Conservation (phyloP, 2,329 filamentous ascomycete species). For the Geosmithia morbida region DNA sequence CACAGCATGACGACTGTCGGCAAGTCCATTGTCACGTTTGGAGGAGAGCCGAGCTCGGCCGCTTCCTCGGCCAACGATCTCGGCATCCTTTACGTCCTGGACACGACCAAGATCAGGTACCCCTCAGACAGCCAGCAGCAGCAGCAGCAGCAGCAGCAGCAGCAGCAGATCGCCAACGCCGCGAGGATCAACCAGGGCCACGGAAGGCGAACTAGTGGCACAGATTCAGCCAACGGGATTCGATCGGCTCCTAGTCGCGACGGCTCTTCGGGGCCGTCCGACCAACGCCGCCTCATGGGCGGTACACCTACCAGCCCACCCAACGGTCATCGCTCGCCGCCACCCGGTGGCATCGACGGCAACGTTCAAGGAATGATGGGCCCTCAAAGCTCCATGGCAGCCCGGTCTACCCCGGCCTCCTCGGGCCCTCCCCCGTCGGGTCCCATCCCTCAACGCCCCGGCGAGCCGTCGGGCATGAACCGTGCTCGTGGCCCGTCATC, state of each 20-base stretch:
- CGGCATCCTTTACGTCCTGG: slow-evolving; percentile 78
- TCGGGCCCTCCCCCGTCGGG: slow-evolving; percentile 40
- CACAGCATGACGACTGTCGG: slow-evolving; percentile 96
- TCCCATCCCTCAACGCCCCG: slow-evolving; percentile 33
- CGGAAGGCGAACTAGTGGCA: slow-evolving; percentile 25
- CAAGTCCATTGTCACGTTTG: slow-evolving; percentile 83
- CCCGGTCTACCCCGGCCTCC: slow-evolving; percentile 18
- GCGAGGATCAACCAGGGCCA: slow-evolving; percentile 23
- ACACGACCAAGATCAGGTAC: slow-evolving; percentile 93
- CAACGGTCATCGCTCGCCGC: slow-evolving; percentile 26
- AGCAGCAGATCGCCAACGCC: slow-evolving; percentile 5
- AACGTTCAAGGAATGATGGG: slow-evolving; percentile 17
- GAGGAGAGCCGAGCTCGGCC: slow-evolving; percentile 85
- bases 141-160: background rate
- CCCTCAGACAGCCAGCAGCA: slow-evolving; percentile 49
- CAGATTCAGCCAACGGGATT: slow-evolving; percentile 14
- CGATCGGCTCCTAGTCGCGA: slow-evolving; percentile 31
- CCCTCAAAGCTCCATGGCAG: slow-evolving; percentile 20
- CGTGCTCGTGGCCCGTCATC: slow-evolving; percentile 34
- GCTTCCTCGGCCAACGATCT: slow-evolving; percentile 70
- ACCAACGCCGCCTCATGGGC: slow-evolving; percentile 32
- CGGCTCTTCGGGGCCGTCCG: slow-evolving; percentile 31
- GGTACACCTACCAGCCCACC: slow-evolving; percentile 14
- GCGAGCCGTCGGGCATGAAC: slow-evolving; percentile 22
- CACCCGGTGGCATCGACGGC: slow-evolving; percentile 23